phyloP scores from a whole-genome alignment of 257 asterid genomes.

The Ajuga chamaepitys region DNA sequence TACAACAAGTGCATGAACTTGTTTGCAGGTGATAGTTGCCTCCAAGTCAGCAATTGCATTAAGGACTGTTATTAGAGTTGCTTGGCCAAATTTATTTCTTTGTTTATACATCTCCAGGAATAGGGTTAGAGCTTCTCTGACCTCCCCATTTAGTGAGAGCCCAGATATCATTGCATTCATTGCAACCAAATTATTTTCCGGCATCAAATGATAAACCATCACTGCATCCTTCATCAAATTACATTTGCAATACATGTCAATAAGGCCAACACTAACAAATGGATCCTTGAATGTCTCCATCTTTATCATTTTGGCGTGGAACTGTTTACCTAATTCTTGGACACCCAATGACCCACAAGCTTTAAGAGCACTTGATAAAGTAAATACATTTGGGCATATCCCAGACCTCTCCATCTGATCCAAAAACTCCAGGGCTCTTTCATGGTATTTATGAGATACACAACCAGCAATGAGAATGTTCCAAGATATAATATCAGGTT shows the following conservation, averaged over 20 bases:
- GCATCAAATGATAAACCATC: slow-evolving; percentile 36
- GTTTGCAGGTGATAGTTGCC: slow-evolving; percentile 28
- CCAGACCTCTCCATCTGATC: slow-evolving; percentile 49
- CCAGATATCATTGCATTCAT: slow-evolving; percentile 61
- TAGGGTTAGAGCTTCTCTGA: slow-evolving; percentile 40
- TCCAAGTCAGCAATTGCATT: slow-evolving; percentile 50
- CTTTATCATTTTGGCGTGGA: slow-evolving; percentile 55
- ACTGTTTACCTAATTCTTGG: slow-evolving; percentile 40
- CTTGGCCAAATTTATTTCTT: slow-evolving; percentile 37
- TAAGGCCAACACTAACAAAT: slow-evolving; percentile 54
- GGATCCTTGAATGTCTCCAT: slow-evolving; percentile 39
- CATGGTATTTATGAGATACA: slow-evolving; percentile 40
- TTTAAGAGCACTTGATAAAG: slow-evolving; percentile 74
- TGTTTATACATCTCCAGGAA: slow-evolving; percentile 38
- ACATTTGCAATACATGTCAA: slow-evolving; percentile 79
- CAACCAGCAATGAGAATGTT: slow-evolving; percentile 71
- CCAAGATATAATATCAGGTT: slow-evolving; percentile 69
- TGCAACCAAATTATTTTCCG: slow-evolving; percentile 49
- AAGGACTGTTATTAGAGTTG: slow-evolving; percentile 56
- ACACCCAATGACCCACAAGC: slow-evolving; percentile 59
- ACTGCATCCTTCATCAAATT: slow-evolving; percentile 34
- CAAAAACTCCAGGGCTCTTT: slow-evolving; percentile 47
- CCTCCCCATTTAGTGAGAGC: slow-evolving; percentile 39
- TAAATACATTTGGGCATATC: slow-evolving; percentile 47
- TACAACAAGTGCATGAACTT: slow-evolving; percentile 46